Conservation (phyloP, 345 rosid genomes). For the Hevea brasiliensis region DNA sequence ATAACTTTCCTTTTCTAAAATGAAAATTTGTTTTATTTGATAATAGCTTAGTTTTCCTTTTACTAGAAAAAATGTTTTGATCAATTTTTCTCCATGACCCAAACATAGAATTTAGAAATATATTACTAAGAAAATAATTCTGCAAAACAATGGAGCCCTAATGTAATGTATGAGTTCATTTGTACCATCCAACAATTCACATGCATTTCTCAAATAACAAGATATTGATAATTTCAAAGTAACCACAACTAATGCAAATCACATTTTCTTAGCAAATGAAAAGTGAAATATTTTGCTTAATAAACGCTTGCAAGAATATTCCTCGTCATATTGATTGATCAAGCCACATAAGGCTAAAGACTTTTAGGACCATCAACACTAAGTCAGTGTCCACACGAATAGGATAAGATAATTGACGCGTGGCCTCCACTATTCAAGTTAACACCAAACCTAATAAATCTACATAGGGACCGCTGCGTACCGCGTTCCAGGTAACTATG, state of each 20-base stretch:
- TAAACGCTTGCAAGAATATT: neutral
- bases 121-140: too few species aligned
- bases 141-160: too few species aligned
- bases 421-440: neutral
- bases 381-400: neutral
- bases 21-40: neutral
- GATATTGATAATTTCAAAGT: neutral
- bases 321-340: neutral
- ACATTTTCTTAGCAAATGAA: neutral
- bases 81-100: too few species aligned
- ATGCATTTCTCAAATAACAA: neutral
- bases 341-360: neutral
- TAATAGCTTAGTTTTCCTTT: neutral
- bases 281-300: neutral
- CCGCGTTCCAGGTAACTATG: too few species aligned
- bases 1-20: neutral
- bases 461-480: neutral
- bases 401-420: neutral
- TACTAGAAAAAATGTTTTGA: too few species aligned
- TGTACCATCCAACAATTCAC: too few species aligned
- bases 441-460: neutral
- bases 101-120: too few species aligned
- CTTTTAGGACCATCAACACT: neutral
- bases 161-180: neutral
- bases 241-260: neutral